Base-by-base conservation (phyloP, 2,329 filamentous ascomycete species). In the Beauveria pseudobassiana region DNA sequence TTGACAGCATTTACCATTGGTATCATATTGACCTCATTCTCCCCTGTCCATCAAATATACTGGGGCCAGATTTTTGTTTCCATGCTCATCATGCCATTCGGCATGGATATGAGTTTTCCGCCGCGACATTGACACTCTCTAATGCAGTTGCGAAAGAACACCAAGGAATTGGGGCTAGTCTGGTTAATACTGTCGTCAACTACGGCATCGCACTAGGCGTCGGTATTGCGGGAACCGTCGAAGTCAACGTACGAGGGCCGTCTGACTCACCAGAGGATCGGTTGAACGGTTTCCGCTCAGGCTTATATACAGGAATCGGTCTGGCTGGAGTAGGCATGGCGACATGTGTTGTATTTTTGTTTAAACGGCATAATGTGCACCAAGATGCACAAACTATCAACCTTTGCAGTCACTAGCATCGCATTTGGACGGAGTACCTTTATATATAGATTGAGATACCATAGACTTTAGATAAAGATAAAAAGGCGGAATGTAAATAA, bases 71-170 rank as follows among this genome's bases (percentile, higher is more conserved):
- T 80, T 0, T 89, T 90, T 67, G 77, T 86, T 10, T 77, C 77
- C 3, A 75, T 83, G 5, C 26, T 88, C 3, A 67, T 89, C 51
- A 84, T 83, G 71, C 80, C 83, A 0, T 86, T 81, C 66, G 84
- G 85, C 2, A 86, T 88, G 81, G 85, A 89, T 69, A 87, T 88
- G 78, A 83, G 78, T 2, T 87, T 87, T 66, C 87, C 0, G 82
- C 85, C 0, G 84, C 82, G 0, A 87, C 80, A 0, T 69, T 88
- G 14, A 78, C 88, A 34, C 74, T 89, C 9, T 83, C 80, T 34
- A 81, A 87, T 65, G 74, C 74, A 1, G 76, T 81, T 0, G 69
- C 74, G 14, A 75, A 73, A 60, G 71, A 77, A 48, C 74, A 82
- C 61, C 77, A 81, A 66, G 78, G 78, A 4, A 75, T 80, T 12